Evolutionary conservation across 805 yeast species (phyloP).

Genomic region (Candida insectorum): DNA sequence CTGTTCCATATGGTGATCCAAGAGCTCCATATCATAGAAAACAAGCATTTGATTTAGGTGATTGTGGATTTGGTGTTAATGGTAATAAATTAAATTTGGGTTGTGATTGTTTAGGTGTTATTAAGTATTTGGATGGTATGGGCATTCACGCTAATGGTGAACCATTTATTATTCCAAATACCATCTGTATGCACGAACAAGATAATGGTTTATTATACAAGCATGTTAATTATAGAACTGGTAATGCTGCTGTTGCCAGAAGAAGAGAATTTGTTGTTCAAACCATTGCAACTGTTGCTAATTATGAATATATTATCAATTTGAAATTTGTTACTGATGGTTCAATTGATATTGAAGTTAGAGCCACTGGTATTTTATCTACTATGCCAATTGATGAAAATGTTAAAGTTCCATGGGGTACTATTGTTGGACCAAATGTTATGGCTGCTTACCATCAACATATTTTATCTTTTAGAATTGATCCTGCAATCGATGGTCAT

Average conservation of each 20-base stretch:
- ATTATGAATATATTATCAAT: slow-evolving; percentile 76
- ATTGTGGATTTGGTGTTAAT: slow-evolving; percentile 74
- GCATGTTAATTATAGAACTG: slow-evolving; percentile 77
- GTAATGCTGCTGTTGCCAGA: slow-evolving; percentile 67
- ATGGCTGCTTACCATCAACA: slow-evolving; percentile 87
- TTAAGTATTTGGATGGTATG: slow-evolving; percentile 66
- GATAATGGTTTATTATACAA: slow-evolving; percentile 74
- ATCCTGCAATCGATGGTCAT: slow-evolving; percentile 81
- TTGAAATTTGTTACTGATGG: slow-evolving; percentile 75
- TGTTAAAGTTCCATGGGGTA: slow-evolving; percentile 67
- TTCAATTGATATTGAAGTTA: slow-evolving; percentile 69
- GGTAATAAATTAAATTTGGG: slow-evolving; percentile 70
- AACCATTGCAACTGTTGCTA: slow-evolving; percentile 80
- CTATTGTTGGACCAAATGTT: slow-evolving; percentile 73
- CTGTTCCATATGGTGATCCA: slow-evolving; percentile 86
- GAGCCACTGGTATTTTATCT: slow-evolving; percentile 85
- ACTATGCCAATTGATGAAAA: slow-evolving; percentile 79
- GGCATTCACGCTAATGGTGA: slow-evolving; percentile 58
- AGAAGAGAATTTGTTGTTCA: slow-evolving; percentile 77
- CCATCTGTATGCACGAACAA: slow-evolving; percentile 78
- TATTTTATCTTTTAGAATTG: slow-evolving; percentile 73
- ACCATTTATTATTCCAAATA: slow-evolving; percentile 60
- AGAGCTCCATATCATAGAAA: slow-evolving; percentile 77
- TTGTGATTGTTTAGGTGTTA: slow-evolving; percentile 80
- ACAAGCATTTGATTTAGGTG: slow-evolving; percentile 85